Evolutionary conservation across 371 early-diverging fungal species (phyloP).

Genomic region (Lichtheimia corymbifera): DNA sequence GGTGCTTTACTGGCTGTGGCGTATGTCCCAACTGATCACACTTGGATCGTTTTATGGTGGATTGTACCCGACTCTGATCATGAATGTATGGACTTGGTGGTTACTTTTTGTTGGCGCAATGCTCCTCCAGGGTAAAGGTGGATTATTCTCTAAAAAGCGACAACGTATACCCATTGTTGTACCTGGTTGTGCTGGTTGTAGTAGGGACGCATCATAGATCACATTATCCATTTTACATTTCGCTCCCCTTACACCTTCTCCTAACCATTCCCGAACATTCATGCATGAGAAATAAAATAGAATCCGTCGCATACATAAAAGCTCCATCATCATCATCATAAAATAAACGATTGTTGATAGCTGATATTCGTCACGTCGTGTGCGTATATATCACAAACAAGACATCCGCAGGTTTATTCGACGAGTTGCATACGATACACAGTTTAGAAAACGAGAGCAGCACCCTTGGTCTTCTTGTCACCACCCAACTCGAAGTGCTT

Average conservation of each 20-base stretch:
- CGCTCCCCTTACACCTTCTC: too few relatives aligned
- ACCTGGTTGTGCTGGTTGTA: conserved; percentile 1
- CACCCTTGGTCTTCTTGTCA: conserved; percentile 92
- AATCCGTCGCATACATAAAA: too few relatives aligned
- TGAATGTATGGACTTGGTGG: conserved; percentile 35
- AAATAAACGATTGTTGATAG: too few relatives aligned
- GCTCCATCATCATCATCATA: too few relatives aligned
- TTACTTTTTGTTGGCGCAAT: conserved; percentile 29
- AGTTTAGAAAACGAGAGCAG: conserved; percentile 75
- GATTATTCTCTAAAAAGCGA: conserved; percentile 14
- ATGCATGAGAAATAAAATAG: too few relatives aligned
- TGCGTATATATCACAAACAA: too few relatives aligned
- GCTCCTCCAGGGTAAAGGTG: conserved; percentile 30
- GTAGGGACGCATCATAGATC: too few relatives aligned
- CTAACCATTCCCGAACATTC: too few relatives aligned
- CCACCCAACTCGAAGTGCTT: conserved; percentile 99
- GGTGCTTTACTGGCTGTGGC: conserved; percentile 43
- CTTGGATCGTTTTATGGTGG: conserved; percentile 45
- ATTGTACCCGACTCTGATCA: conserved; percentile 32
- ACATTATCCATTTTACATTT: too few relatives aligned
- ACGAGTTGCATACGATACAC: too few relatives aligned
- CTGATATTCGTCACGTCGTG: too few relatives aligned
- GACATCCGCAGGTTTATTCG: too few relatives aligned
- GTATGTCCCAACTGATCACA: conserved; percentile 27
- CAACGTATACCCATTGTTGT: conserved; percentile 4